Evolutionary conservation across 352 stramenopile species (phyloP).

Genomic region (Saprolegnia diclina): DNA sequence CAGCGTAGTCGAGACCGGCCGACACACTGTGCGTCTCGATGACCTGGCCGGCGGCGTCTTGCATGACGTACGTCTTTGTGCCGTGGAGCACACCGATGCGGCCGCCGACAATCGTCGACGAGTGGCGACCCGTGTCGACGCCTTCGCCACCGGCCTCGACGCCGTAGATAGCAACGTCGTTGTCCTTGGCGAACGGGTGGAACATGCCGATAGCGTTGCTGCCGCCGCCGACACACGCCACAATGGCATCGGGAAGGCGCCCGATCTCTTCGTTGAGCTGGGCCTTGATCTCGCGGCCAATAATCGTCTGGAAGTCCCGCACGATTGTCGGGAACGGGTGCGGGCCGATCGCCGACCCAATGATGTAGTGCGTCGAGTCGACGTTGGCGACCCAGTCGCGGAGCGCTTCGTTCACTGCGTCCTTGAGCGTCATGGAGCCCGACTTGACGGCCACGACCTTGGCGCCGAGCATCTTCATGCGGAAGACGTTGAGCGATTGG

Average conservation of each 20-base stretch:
- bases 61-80: conserved; percentile 97
- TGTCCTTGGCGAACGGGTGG: conserved; percentile 93
- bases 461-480: conserved; percentile 99
- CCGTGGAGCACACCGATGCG: conserved; percentile 95
- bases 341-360: conserved; percentile 95
- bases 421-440: conserved; percentile 95
- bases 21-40: conserved; percentile 94
- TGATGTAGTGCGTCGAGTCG: conserved; percentile 97
- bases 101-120: conserved; percentile 91
- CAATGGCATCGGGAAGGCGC: conserved; percentile 92
- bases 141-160: conserved; percentile 95
- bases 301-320: conserved; percentile 96
- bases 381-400: conserved; percentile 99
- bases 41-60: conserved; percentile 93
- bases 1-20: conserved; percentile 96
- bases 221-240: conserved; percentile 96
- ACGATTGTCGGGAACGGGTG: conserved; percentile 99
- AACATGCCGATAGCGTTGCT: conserved; percentile 99
- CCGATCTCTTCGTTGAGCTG: conserved; percentile 93
- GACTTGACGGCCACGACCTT: conserved; percentile 97
- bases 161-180: conserved; percentile 91
- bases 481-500: conserved; percentile 98
- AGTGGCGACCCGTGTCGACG: conserved; percentile 86
- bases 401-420: conserved; percentile 98
- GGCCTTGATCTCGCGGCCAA: conserved; percentile 91